phyloP scores from a whole-genome alignment of 306 rosid genomes.

The Rubus parviflorus region DNA sequence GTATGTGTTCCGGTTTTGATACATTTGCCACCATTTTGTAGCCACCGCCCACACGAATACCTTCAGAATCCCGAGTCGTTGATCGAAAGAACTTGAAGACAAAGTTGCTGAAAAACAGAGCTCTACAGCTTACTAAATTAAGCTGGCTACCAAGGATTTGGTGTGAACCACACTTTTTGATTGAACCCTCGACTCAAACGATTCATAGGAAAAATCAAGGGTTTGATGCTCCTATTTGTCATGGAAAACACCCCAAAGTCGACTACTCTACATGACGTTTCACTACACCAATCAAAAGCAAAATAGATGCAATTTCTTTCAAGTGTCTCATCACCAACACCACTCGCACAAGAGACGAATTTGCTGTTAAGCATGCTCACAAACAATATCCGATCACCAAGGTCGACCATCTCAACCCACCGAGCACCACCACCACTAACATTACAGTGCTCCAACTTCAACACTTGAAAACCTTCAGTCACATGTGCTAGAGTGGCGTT shows the following conservation, averaged over 20 bases:
- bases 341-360: neutral
- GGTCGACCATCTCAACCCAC: neutral
- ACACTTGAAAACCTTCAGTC: neutral
- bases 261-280: neutral
- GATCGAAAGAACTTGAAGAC: neutral
- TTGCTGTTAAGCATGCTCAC: neutral
- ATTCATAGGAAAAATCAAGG: neutral
- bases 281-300: neutral
- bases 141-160: neutral
- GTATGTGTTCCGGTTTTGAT: too few species aligned
- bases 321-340: neutral
- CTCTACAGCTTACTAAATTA: neutral
- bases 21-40: too few species aligned
- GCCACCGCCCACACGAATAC: too few species aligned
- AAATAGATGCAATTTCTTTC: neutral
- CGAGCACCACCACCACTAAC: neutral
- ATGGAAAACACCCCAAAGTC: neutral
- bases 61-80: too few species aligned
- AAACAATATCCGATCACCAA: constrained; percentile 9
- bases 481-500: neutral
- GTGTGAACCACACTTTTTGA: neutral
- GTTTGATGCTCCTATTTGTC: neutral
- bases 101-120: neutral
- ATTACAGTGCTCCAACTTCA: neutral
- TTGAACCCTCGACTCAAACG: neutral